phyloP scores from a whole-genome alignment of 2,329 filamentous ascomycete genomes.

The Mollisiaceae sp. region DNA sequence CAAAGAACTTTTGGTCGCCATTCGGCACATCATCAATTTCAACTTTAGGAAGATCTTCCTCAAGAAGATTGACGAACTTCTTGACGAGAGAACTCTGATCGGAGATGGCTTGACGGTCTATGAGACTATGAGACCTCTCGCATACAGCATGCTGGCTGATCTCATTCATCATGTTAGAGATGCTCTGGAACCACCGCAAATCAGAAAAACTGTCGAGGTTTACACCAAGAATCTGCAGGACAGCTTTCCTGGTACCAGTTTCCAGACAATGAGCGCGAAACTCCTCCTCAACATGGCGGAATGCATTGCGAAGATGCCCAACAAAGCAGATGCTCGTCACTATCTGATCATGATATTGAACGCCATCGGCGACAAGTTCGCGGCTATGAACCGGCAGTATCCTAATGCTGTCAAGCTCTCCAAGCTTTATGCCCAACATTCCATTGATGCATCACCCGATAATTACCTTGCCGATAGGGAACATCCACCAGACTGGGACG shows the following conservation, averaged over 20 bases:
- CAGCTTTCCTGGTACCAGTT: conserved; percentile 95
- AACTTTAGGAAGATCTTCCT: conserved; percentile 96
- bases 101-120: conserved; percentile 96
- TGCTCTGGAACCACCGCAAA: conserved; percentile 85
- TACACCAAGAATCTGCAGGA: conserved; percentile 97
- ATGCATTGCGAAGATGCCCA: conserved; percentile 90
- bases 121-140: conserved; percentile 92
- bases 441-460: conserved; percentile 68
- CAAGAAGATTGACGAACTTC: conserved; percentile 89
- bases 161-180: conserved; percentile 97
- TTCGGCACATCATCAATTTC: conserved; percentile 98
- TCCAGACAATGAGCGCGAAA: conserved; percentile 99
- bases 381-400: conserved; percentile 96
- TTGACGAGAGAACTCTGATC: conserved; percentile 93
- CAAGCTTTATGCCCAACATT: conserved; percentile 72
- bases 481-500: conserved; percentile 88
- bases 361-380: conserved; percentile 97
- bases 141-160: conserved; percentile 98
- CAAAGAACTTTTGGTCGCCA: conserved; percentile 94
- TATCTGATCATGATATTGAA: conserved; percentile 97
- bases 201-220: conserved; percentile 92
- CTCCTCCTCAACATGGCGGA: conserved; percentile 97
- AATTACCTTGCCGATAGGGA: conserved; percentile 85
- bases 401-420: conserved; percentile 94
- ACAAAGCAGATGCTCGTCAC: conserved; percentile 93